Evolutionary conservation across 2,329 filamentous ascomycete genomes (phyloP).

Genomic region (Trichoderma sp.): DNA sequence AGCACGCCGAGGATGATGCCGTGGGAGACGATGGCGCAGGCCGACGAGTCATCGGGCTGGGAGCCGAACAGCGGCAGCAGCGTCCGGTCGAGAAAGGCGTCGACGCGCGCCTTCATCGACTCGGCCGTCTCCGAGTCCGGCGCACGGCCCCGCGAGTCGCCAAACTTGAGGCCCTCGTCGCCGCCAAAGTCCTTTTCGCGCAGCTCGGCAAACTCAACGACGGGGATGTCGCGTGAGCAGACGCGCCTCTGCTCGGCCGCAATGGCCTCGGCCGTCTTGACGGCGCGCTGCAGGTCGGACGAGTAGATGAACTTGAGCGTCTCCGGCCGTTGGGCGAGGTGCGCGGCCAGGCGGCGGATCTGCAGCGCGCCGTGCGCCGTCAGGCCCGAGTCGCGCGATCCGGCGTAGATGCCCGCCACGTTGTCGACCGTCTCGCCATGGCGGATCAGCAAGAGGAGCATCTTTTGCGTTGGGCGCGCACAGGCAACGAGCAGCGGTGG

Average conservation of each 20-base stretch:
- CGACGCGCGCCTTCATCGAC: slow-evolving; percentile 64
- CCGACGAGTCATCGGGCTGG: slow-evolving; percentile 24
- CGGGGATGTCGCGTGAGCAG: slow-evolving; percentile 23
- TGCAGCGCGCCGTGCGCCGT: slow-evolving; percentile 83
- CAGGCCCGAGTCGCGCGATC: slow-evolving; percentile 75
- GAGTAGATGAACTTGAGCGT: slow-evolving; percentile 66
- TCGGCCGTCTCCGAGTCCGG: slow-evolving; percentile 66
- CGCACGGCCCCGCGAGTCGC: slow-evolving; percentile 38
- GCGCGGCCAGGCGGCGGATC: slow-evolving; percentile 67
- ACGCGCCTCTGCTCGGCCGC: slow-evolving; percentile 53
- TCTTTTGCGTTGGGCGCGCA: slow-evolving; percentile 29
- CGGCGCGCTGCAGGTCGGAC: slow-evolving; percentile 75
- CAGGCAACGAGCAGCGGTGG: slow-evolving; percentile 20
- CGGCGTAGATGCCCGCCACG: slow-evolving; percentile 76
- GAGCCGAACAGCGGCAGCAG: slow-evolving; percentile 54
- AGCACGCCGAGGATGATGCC: slow-evolving; percentile 76
- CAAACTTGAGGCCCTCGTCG: slow-evolving; percentile 66
- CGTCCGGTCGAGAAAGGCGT: slow-evolving; percentile 65
- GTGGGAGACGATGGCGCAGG: slow-evolving; percentile 74
- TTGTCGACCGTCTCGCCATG: slow-evolving; percentile 93
- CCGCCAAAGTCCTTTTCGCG: slow-evolving; percentile 76
- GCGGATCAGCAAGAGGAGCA: slow-evolving; percentile 70
- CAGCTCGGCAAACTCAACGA: slow-evolving; percentile 46
- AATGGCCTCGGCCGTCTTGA: slow-evolving; percentile 69
- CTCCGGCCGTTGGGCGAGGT: slow-evolving; percentile 50